These are phyloP conservation scores for Taiozyma sp. DNA, from an alignment of 1,139 yeast species.

Conservation along the genomic window DNA sequence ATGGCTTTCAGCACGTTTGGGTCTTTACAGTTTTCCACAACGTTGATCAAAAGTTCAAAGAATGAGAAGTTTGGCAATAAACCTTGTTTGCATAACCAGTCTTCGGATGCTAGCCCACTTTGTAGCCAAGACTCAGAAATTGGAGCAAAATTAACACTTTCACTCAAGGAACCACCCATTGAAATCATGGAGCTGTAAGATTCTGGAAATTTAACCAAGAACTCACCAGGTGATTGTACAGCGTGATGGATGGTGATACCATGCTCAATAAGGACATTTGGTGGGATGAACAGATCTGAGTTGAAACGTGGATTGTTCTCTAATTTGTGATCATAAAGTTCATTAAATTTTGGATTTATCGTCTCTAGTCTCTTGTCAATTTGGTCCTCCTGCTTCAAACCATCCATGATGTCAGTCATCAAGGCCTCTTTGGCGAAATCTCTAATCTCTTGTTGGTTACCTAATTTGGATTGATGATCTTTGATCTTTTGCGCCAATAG, in stretches of 20 bases:
- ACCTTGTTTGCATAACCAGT: constrained; percentile 47
- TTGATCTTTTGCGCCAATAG: constrained; percentile 29
- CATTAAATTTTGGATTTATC: constrained; percentile 10
- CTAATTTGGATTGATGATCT: constrained; percentile 8
- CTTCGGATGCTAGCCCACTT: constrained; percentile 41
- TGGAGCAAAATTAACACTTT: constrained; percentile 52
- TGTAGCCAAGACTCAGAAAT: constrained; percentile 43
- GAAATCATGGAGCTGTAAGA: constrained; percentile 46
- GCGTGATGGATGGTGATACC: constrained; percentile 44
- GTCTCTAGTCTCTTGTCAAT: constrained; percentile 13
- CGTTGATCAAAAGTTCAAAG: constrained; percentile 40
- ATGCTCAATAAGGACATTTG: constrained; percentile 37
- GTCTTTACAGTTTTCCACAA: constrained; percentile 39
- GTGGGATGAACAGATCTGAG: constrained; percentile 35
- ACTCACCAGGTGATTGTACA: constrained; percentile 56
- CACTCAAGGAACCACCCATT: constrained; percentile 50
- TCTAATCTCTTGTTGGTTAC: constrained; percentile 8
- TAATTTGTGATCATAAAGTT: constrained; percentile 12
- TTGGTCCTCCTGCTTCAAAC: constrained; percentile 12
- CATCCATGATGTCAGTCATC: constrained; percentile 18
- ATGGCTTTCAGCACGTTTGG: constrained; percentile 27
- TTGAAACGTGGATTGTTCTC: constrained; percentile 5
- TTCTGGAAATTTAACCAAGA: constrained; percentile 51
- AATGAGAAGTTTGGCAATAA: constrained; percentile 43
- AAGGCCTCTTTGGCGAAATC: constrained; percentile 21